A percentile compares a stretch with the other conserved stretches of the same genome.
Conservation (phyloP, 129 eudicot species). For the Calendula officinalis region DNA sequence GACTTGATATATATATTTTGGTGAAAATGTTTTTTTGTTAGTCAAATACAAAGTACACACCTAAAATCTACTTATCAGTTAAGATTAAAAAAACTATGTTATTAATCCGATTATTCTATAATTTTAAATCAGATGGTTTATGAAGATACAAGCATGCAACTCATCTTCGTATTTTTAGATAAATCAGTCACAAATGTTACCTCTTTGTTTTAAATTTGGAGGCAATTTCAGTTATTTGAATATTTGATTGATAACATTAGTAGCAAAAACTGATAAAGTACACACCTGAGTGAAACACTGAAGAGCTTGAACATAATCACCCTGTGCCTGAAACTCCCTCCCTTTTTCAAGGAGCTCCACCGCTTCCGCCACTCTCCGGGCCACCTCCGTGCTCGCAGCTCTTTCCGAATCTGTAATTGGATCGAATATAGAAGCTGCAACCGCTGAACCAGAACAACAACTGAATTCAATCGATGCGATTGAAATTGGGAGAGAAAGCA, state of each 20-base stretch:
- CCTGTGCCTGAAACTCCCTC: conserved; percentile 46
- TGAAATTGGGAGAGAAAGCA: conserved; percentile 38
- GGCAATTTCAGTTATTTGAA: too few species aligned
- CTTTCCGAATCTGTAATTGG: conserved; percentile 37
- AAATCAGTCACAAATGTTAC: too few species aligned
- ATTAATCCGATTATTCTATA: not conserved
- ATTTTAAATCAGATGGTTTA: not conserved
- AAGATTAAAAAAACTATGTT: not conserved
- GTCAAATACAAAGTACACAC: too few species aligned
- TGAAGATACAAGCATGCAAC: too few species aligned
- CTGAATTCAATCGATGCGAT: conserved; percentile 4
- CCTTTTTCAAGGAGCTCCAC: conserved; percentile 52
- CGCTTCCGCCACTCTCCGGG: conserved; percentile 49
- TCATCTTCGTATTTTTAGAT: too few species aligned
- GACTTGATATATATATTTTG: too few species aligned
- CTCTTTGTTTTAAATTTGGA: too few species aligned
- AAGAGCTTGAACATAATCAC: conserved; percentile 51
- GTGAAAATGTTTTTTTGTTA: too few species aligned
- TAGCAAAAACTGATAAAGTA: not conserved
- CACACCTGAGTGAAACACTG: conserved; percentile 43
- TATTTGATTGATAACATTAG: too few species aligned
- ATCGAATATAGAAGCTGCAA: conserved; percentile 29
- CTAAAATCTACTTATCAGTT: not conserved
- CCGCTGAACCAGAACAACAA: conserved; percentile 16
- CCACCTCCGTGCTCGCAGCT: conserved; percentile 38